These are phyloP conservation scores for Rhypophila decipiens DNA, from an alignment of 495 filamentous ascomycete genomes.

Conservation along the genomic window DNA sequence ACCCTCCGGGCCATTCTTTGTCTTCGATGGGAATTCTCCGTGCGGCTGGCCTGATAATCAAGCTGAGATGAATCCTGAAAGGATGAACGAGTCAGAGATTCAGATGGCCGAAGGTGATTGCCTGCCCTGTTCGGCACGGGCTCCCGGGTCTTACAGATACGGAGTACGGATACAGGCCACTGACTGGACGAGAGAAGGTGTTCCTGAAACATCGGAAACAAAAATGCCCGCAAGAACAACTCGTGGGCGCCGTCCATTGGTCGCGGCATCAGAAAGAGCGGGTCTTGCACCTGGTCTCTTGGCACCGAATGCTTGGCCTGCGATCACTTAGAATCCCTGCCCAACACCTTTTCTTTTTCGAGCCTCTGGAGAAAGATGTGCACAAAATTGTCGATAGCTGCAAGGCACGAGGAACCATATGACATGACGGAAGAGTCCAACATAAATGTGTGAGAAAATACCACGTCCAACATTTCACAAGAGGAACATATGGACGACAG, in stretches of 20 bases:
- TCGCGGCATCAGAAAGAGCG: not conserved
- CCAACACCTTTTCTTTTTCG: too few species aligned
- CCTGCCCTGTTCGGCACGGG: not conserved
- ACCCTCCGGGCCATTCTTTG: too few species aligned
- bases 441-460: too few species aligned
- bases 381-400: not conserved
- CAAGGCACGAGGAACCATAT: slow-evolving; percentile 1
- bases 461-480: too few species aligned
- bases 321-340: not conserved
- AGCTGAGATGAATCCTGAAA: too few species aligned
- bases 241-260: slow-evolving; percentile 12
- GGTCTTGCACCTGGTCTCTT: not conserved
- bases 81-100: too few species aligned
- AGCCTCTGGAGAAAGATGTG: not conserved
- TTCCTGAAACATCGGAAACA: slow-evolving; percentile 10
- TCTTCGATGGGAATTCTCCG: too few species aligned
- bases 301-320: not conserved
- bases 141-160: not conserved
- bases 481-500: too few species aligned
- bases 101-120: too few species aligned
- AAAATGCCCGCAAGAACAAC: slow-evolving; percentile 5
- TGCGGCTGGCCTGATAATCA: too few species aligned
- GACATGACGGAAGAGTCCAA: too few species aligned
- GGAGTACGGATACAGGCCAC: not conserved
- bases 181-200: slow-evolving; percentile 7